These are phyloP conservation scores for Colletotrichum falcatum DNA, from an alignment of 2,329 filamentous ascomycete species.

Conservation along the genomic window DNA sequence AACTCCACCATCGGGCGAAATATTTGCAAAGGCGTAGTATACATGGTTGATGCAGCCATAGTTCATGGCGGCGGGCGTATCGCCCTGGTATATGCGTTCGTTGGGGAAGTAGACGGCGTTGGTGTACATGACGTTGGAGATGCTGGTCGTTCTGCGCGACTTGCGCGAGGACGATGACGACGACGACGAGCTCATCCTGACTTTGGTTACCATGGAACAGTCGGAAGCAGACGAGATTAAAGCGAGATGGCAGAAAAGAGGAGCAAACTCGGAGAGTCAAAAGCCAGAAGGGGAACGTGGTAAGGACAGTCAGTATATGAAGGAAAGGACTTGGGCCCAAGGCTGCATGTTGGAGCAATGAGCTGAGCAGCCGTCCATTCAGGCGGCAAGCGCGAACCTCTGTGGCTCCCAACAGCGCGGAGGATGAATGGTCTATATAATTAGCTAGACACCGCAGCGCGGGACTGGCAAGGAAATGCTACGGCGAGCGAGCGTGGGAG, in stretches of 20 bases:
- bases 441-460: conserved; percentile 29
- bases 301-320: conserved; percentile 38
- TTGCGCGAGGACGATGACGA: conserved; percentile 59
- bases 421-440: conserved; percentile 40
- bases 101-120: conserved; percentile 92
- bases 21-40: conserved; percentile 85
- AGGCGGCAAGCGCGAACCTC: conserved; percentile 41
- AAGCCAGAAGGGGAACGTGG: conserved; percentile 24
- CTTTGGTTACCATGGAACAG: conserved; percentile 20
- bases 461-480: conserved; percentile 31
- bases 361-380: conserved; percentile 34
- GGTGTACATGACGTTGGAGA: conserved; percentile 66
- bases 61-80: conserved; percentile 80
- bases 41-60: conserved; percentile 83
- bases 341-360: conserved; percentile 38
- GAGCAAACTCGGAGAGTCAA: conserved; percentile 15
- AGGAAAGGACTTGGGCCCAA: conserved; percentile 32
- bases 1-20: conserved; percentile 78
- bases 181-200: conserved; percentile 52
- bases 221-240: background rate
- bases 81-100: conserved; percentile 77
- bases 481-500: conserved; percentile 38
- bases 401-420: conserved; percentile 29
- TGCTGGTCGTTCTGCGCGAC: conserved; percentile 59
- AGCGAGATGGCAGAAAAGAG: conserved; percentile 13